Conservation (phyloP, 2,329 filamentous ascomycete species). For the Plenodomus lindquistii region DNA sequence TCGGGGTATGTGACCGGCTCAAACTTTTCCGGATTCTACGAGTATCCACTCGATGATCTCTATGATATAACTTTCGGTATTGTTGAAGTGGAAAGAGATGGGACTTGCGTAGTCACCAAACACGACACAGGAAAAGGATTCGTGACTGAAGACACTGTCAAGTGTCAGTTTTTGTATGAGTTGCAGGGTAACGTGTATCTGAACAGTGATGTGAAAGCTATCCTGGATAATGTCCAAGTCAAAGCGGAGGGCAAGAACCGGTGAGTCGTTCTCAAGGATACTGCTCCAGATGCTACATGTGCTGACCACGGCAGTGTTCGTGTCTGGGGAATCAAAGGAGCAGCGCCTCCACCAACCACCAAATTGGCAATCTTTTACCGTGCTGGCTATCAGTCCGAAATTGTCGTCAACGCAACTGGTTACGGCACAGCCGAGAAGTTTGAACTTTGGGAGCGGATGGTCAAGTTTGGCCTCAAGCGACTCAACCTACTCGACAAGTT, state of each 20-base stretch:
- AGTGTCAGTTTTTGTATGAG: constrained; percentile 52
- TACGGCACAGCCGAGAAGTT: constrained; percentile 56
- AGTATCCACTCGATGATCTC: constrained; percentile 47
- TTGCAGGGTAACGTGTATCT: constrained; percentile 52
- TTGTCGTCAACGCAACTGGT: constrained; percentile 39
- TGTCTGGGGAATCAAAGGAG: constrained; percentile 45
- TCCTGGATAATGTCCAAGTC: constrained; percentile 41
- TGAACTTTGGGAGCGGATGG: constrained; percentile 54
- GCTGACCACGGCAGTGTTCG: constrained; percentile 28
- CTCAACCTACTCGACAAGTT: constrained; percentile 46
- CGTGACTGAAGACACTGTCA: constrained; percentile 40
- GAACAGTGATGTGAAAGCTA: constrained; percentile 51
- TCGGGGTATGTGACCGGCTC: constrained; percentile 57
- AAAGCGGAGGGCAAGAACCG: constrained; percentile 38
- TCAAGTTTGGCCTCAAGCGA: constrained; percentile 50
- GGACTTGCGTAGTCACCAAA: constrained; percentile 55
- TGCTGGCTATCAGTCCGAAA: constrained; percentile 47
- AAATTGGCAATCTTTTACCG: constrained; percentile 47
- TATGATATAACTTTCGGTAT: constrained; percentile 55
- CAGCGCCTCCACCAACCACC: constrained; percentile 46
- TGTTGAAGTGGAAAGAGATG: constrained; percentile 53
- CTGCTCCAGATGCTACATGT: too few species aligned
- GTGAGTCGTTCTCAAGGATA: constrained; percentile 25
- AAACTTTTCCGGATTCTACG: constrained; percentile 59
- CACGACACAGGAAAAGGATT: constrained; percentile 49